Evolutionary conservation across 345 rosid species (phyloP), one percentile per base, ranked within the genome.

Genomic region (Populus alba): DNA sequence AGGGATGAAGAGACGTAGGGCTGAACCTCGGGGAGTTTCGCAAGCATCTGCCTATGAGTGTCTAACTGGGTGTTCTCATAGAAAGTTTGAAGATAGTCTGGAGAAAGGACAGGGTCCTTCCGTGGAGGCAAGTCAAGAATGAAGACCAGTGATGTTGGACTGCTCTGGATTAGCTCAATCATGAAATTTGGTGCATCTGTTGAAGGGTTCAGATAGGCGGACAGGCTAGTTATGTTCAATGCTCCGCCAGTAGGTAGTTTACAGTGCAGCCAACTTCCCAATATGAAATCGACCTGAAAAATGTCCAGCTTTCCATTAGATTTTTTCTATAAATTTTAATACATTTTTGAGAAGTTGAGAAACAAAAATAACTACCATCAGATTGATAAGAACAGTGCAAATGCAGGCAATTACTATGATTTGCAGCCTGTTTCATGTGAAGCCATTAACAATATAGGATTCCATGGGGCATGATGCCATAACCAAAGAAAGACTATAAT

Each of bases 181-280:
- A 92, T 75, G 76, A 91, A 89, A 80, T 95, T 90, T 3, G 98
- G 99, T 71, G 99, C 93, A 47, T 89, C 90, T 0, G 97, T 93
- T 49, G 92, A 87, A 4, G 88, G 62, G 81, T 90, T 92, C 71
- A 93, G 85, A 82, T 88, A 91, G 33, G 81, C 89, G 35, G 93
- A 90, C 66, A 93, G 87, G 85, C 92, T 93, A 67, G 99, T 87
- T 77, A 93, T 93, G 86, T 90, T 89, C 79, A 93, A 84, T 23
- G 88, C 88, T 78, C 78, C 90, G 1, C 99, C 98, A 25, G 87
- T 90, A 75, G 94, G 96, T 33, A 95, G 88, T 77, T 88, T 81
- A 77, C 89, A 83, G 75, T 91, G 92, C 69, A 95, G 65, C 97
- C 97, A 95, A 84, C 98, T 92, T 82, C 92, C 97, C 80, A 93